Evolutionary conservation across 495 filamentous ascomycete species (phyloP).

Genomic region (Tuber magnatum): DNA sequence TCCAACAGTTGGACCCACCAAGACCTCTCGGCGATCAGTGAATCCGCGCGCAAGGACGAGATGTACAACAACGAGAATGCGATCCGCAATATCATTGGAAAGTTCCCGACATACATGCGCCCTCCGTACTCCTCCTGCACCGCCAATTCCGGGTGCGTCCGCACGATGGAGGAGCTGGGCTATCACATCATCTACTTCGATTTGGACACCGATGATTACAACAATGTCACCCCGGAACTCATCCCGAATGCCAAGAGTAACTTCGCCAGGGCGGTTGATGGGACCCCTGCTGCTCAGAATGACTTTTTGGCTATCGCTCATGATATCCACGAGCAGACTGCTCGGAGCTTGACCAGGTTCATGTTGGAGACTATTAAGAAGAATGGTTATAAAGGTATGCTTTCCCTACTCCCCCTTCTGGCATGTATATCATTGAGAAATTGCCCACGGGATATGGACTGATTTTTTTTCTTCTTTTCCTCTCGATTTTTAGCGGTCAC

Average conservation of each 20-base stretch:
- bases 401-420: not conserved
- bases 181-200: slow-evolving; percentile 46
- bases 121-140: slow-evolving; percentile 44
- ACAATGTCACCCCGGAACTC: slow-evolving; percentile 26
- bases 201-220: slow-evolving; percentile 46
- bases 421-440: not conserved
- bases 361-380: slow-evolving; percentile 14
- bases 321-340: slow-evolving; percentile 25
- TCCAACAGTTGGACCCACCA: slow-evolving; percentile 41
- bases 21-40: slow-evolving; percentile 38
- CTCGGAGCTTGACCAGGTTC: not conserved
- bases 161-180: slow-evolving; percentile 39
- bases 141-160: slow-evolving; percentile 27
- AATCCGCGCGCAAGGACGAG: slow-evolving; percentile 28
- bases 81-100: slow-evolving; percentile 41
- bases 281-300: not conserved
- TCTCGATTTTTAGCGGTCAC: slow-evolving; percentile 18
- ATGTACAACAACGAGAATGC: slow-evolving; percentile 40
- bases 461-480: not conserved
- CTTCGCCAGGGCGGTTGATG: slow-evolving; percentile 25
- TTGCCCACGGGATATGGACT: slow-evolving; percentile 6
- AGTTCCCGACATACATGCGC: slow-evolving; percentile 45
- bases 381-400: slow-evolving; percentile 18
- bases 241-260: slow-evolving; percentile 33
- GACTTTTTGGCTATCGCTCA: slow-evolving; percentile 28